Evolutionary conservation across 257 asterid genomes (phyloP).

Genomic region (Solanum arcanum): DNA sequence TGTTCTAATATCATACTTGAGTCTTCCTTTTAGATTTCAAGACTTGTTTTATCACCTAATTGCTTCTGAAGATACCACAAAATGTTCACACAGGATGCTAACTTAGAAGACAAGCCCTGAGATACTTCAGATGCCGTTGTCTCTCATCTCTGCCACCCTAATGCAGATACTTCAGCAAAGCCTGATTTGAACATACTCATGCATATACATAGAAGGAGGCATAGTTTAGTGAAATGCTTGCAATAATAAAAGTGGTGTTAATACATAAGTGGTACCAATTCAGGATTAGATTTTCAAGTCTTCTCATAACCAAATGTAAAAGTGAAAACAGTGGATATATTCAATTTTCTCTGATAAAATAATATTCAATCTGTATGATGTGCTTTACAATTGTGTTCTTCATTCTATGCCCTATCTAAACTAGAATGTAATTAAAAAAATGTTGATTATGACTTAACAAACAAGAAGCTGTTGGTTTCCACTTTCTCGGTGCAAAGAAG

Average conservation of each 20-base stretch:
- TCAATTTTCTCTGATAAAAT: neutral
- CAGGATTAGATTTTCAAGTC: neutral
- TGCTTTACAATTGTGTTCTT: neutral
- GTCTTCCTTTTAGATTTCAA: neutral
- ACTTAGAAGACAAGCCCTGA: neutral
- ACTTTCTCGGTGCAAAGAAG: neutral
- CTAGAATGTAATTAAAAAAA: neutral
- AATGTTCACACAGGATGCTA: no score
- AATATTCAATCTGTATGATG: neutral
- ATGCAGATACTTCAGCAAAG: neutral
- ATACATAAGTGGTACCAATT: neutral
- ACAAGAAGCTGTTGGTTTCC: neutral
- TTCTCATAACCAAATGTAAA: neutral
- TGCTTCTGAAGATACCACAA: no score
- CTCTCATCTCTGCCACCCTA: neutral
- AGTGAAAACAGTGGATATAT: neutral
- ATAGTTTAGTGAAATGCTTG: neutral
- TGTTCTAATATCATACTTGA: neutral
- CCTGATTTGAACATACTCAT: neutral
- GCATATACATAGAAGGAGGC: neutral
- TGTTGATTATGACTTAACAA: neutral
- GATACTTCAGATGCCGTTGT: neutral
- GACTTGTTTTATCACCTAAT: no score
- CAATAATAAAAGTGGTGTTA: neutral
- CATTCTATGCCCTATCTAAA: neutral